Base-by-base conservation (phyloP, 805 yeast genomes). In the Scheffersomyces amazonensis region DNA sequence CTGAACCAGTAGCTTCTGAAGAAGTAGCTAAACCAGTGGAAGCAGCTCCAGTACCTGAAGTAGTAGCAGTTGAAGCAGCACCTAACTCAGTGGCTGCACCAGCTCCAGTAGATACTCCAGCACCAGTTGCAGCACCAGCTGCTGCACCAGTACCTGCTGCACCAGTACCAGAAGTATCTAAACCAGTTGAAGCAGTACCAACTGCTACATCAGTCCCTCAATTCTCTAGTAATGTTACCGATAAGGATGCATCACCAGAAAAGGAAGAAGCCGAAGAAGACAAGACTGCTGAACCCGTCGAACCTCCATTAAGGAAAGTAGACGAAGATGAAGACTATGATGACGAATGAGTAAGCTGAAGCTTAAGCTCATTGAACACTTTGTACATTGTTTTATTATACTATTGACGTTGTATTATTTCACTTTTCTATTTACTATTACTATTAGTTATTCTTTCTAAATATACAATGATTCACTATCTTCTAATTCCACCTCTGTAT, bases 251-350 rank as follows among this genome's bases (percentile, higher is more conserved):
- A 27, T 13, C 30, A 13, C 30, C 30, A 13, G 30, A 27, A 27
- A 27, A 39, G 23, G 43, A 47, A 28, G 67, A 60, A 2, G 59
- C 52, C 9, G 61, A 58, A n/a, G 59, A 52, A 16, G 54, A 50
- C 16, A 47, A 47, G 31, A 46, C 46, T 15, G 36, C 35, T 6
- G 70, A 60, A 36, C 56, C 60, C 1, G 62, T 60, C 12, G 75
- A 69, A 40, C 73, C 75, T 19, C 75, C 75, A 12, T 52, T 69
- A 62, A 56, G 75, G 42, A 63, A 62, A 34, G 69, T 69, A 19
- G 72, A 69, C 29, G 75, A 69, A 46, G 75, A 69, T 42, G 75
- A 69, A 47, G 59, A 69, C 46, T 69, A 69, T 48, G 75, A 69
- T 41, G 75, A 69, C 36, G 72, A 69, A 6, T 41, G 32, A 20